Percentiles rank a stretch among this genome's conserved stretches.
Evolutionary conservation across 2,329 filamentous ascomycete species (phyloP).

Genomic region (Neocatenulostroma microsporum): DNA sequence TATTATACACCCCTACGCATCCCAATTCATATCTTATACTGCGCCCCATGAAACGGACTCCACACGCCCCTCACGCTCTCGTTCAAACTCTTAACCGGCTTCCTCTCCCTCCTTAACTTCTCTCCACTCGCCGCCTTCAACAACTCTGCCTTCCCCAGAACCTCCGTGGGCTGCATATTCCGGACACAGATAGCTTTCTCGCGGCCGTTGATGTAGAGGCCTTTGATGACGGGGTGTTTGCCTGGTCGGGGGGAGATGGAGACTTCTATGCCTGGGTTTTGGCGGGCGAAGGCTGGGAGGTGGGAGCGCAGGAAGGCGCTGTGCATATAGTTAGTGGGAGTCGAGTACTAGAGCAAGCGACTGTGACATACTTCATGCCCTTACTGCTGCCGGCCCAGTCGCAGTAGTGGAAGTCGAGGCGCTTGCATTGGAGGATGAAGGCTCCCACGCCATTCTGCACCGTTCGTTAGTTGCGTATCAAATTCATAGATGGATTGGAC

Average conservation of each 20-base stretch:
- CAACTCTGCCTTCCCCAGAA: conserved; percentile 69
- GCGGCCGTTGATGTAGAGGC: conserved; percentile 85
- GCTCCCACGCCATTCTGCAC: conserved; percentile 89
- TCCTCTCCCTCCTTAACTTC: conserved; percentile 54
- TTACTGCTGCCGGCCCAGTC: conserved; percentile 88
- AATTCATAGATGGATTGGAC: conserved; percentile 18
- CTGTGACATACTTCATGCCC: conserved; percentile 95
- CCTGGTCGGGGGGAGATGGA: conserved; percentile 78
- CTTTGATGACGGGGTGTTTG: conserved; percentile 81
- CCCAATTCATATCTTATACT: conserved; percentile 40
- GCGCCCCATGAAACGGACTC: conserved; percentile 54
- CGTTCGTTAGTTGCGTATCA: no score
- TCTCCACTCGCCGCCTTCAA: conserved; percentile 68
- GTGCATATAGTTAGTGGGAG: no score
- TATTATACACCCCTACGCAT: not conserved
- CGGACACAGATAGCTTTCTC: conserved; percentile 81
- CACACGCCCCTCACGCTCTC: conserved; percentile 59
- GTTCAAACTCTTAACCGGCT: conserved; percentile 54
- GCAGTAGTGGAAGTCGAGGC: conserved; percentile 93
- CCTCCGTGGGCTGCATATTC: conserved; percentile 72
- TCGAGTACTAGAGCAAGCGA: no score
- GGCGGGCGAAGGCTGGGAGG: conserved; percentile 68
- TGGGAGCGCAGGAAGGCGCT: conserved; percentile 74
- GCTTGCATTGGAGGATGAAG: conserved; percentile 96
- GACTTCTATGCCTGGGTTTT: conserved; percentile 85